Base-by-base conservation (phyloP, 345 rosid species). In the Cardamine chenopodiifolia region DNA sequence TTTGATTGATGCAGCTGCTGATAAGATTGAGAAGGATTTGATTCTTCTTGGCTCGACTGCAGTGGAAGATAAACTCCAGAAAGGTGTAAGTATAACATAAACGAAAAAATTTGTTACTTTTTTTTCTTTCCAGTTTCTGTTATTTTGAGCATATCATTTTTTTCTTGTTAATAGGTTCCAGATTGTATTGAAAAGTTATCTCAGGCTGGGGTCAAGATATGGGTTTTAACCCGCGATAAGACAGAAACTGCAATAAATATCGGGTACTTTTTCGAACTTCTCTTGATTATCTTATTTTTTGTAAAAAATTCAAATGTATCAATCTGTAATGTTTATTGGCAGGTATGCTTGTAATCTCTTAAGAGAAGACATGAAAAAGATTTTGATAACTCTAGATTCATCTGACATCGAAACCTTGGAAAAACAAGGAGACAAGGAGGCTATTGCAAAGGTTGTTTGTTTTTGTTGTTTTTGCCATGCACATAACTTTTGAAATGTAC, bases 211-310 rank as follows among this genome's bases (percentile, higher is more conserved):
- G 82, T 94, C 12, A 87, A 84, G 75, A 66, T 94, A 82, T 94
- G 98, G 98, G 86, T 94, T 66, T 75, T 94, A 78, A 94, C 98
- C 0, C 97, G 98, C 0, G 98, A 94, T 76, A 91, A 88, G 85
- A 84, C 85, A 77, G 98, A 92, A 83, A 91, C 98, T 0, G 98
- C 97, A 2, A 74, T 94, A 53, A 94, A 91, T 81, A 91, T 91
- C 2, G 98, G 98, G 97, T 91, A 90, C 28, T 6, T 28, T 6
- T 58, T 58, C 22, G 2, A 12, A 54, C 12, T 67, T 60, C 59
- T 66, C 25, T 32, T 60, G 61, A 64, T 40, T 1, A 20, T 78
- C 22, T 15, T 54, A 5, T 29, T 8, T 8, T 68, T 23, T 62
- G 62, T 47, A 15, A 20, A 3, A 66, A 59, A 48, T 13, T 70